Percentiles rank a stretch among this genome's conserved stretches.
Evolutionary conservation across 1,284 basidiomycete genomes (phyloP).

Genomic region (Trametes hirsuta): DNA sequence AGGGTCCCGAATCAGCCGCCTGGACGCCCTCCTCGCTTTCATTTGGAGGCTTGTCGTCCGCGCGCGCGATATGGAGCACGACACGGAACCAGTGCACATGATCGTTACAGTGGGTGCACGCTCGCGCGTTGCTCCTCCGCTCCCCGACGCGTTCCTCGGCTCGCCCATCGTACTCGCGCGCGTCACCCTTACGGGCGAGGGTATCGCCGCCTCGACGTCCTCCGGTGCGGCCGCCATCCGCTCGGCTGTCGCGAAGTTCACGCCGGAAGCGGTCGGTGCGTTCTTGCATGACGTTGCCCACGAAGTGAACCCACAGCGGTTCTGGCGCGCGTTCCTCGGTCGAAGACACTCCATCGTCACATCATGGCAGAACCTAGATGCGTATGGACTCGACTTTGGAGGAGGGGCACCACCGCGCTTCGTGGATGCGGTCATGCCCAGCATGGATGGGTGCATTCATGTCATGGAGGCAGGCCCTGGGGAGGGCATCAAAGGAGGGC

Average conservation of each 20-base stretch:
- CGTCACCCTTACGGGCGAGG: slow-evolving; percentile 17
- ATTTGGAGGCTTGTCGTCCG: slow-evolving; percentile 43
- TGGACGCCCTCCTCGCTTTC: slow-evolving; percentile 48
- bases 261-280: slow-evolving; percentile 32
- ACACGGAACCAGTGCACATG: slow-evolving; percentile 28
- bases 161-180: slow-evolving; percentile 39
- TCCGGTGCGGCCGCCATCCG: slow-evolving; percentile 37
- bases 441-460: slow-evolving; percentile 43
- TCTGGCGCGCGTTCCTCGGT: slow-evolving; percentile 46
- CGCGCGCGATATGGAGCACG: slow-evolving; percentile 33
- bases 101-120: slow-evolving; percentile 40
- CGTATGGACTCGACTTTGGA: slow-evolving; percentile 45
- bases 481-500: neutral
- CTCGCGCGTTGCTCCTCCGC: slow-evolving; percentile 33
- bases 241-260: slow-evolving; percentile 32
- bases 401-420: slow-evolving; percentile 30
- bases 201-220: slow-evolving; percentile 11
- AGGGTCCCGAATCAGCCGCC: slow-evolving; percentile 34
- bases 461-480: slow-evolving; percentile 38
- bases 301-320: slow-evolving; percentile 34
- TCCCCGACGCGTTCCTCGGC: slow-evolving; percentile 38
- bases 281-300: slow-evolving; percentile 44
- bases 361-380: slow-evolving; percentile 43
- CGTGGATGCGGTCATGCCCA: slow-evolving; percentile 42
- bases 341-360: slow-evolving; percentile 41